Percentiles rank a stretch among this genome's conserved stretches.
Conservation (phyloP, 805 yeast genomes). For the Ogataea wickerhamii region DNA sequence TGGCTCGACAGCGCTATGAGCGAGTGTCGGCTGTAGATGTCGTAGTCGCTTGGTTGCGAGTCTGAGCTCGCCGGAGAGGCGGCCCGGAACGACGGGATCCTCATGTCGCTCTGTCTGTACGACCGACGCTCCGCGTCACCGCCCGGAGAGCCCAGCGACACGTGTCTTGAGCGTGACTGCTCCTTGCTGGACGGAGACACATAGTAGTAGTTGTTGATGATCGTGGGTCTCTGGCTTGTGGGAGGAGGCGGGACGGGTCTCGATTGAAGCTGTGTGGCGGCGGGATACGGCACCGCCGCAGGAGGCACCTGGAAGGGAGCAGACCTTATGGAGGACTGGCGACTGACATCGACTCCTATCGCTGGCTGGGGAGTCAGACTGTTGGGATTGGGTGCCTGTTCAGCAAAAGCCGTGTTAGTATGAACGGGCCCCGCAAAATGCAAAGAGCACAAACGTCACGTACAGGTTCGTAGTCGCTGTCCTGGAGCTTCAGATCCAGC, state of each 20-base stretch:
- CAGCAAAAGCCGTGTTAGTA: background rate
- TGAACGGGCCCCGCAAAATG: background rate
- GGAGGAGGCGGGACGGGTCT: conserved; percentile 19
- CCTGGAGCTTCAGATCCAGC: conserved; percentile 17
- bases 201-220: conserved; percentile 21
- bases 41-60: background rate
- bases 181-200: conserved; percentile 8
- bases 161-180: background rate
- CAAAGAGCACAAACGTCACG: conserved; percentile 5
- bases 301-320: conserved; percentile 3
- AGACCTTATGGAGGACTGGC: conserved; percentile 15
- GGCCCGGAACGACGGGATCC: background rate
- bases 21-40: background rate
- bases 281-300: conserved; percentile 6
- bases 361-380: conserved; percentile 21
- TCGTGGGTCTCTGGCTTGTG: conserved; percentile 15
- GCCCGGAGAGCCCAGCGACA: background rate
- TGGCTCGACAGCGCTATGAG: background rate
- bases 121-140: background rate
- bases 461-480: conserved; percentile 22
- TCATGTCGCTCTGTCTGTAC: background rate
- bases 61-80: conserved; percentile 1
- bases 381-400: conserved; percentile 22
- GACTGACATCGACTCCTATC: conserved; percentile 14
- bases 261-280: conserved; percentile 3